Evolutionary conservation across 106 monocot species (phyloP), one percentile per base, ranked within the genome.

Genomic region (Allium cepa): DNA sequence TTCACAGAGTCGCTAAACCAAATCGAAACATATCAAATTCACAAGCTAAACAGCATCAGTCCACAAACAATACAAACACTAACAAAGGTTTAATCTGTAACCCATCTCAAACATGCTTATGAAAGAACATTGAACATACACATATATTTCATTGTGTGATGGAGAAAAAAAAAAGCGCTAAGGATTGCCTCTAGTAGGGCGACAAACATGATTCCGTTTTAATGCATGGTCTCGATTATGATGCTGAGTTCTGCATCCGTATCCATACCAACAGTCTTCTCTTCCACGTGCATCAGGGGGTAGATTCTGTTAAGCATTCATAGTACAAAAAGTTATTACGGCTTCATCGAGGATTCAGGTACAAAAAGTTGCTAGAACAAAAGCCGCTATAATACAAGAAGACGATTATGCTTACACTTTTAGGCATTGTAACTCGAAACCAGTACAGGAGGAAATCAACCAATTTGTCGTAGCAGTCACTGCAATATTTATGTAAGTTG

Each of bases 221-320:
- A 55, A 69, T 36, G 99, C 99, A 71, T 99, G 99, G 11, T 83
- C 99, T 8, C n/a, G 36, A 61, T 71, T 93, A 71, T 85, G 84
- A 78, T 90, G 93, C 76, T 93, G 99, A 3, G 99, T 99, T 28
- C 93, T 86, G 49, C 99, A 99, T 7, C 63, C 69, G 59, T 87
- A 90, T 36, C 99, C 99, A 68, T 93, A 99, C 99, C 99, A 99
- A 73, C 99, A 99, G 79, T 93, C 70, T n/a, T 87, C 81, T 57
- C 93, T 87, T 58, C 71, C 58, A 22, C 69, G 66, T 28, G 68
- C 80, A 76, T 92, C 89, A 59, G 77, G 78, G 22, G 92, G 92
- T 55, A 90, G 80, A 61, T 77, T 75, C 99, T 99, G 72, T 7
- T 58, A n/a, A 36, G 36, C 36, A 36, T 36, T 36, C 36, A 36